Base-by-base conservation (phyloP, 345 rosid species). In the Nasturtium officinale region DNA sequence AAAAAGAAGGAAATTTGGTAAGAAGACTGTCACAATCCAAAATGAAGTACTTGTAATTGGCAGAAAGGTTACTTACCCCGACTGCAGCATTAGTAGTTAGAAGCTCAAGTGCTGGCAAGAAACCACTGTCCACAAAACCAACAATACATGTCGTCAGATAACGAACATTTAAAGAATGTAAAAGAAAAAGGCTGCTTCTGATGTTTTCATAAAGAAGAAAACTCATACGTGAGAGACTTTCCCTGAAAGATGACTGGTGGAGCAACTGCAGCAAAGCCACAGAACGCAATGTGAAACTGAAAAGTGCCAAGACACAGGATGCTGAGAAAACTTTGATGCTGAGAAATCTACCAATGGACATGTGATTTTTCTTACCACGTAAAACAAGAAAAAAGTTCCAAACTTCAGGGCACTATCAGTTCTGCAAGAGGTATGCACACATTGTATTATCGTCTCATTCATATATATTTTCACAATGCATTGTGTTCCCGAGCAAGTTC, bases 371-470 rank as follows among this genome's bases (percentile, higher is more conserved):
- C 87, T 82, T 85, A 96, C 99, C 84, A 69, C 18, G 68, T 92
- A 96, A 65, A 69, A 75, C 74, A 92, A n/a, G 89, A 96, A 90
- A 81, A 96, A 96, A 79, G 91, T 80, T 67, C 96, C 96, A 75
- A 96, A 96, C 82, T 89, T 92, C 76, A 96, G 80, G 60, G 98
- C 99, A 83, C 98, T 92, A 71, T 92, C 99, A 57, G 97, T 96
- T 90, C 99, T 92, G 92, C 61, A 83, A 72, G 53, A 75, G 78
- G 29, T 68, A 75, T 38, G 52, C 26, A 65, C 15, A 21, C 61
- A 48, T 63, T 61, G 67, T 48, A 40, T 64, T 56, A 64, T 48
- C 4, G 4, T 38, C 48, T 62, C 45, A 11, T 69, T 28, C 42
- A 28, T 48, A 28, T 26, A 51, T 75, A 38, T 53, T 59, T 48